Conservation (phyloP, 2,329 filamentous ascomycete genomes). For the Aspergillus melleus region DNA sequence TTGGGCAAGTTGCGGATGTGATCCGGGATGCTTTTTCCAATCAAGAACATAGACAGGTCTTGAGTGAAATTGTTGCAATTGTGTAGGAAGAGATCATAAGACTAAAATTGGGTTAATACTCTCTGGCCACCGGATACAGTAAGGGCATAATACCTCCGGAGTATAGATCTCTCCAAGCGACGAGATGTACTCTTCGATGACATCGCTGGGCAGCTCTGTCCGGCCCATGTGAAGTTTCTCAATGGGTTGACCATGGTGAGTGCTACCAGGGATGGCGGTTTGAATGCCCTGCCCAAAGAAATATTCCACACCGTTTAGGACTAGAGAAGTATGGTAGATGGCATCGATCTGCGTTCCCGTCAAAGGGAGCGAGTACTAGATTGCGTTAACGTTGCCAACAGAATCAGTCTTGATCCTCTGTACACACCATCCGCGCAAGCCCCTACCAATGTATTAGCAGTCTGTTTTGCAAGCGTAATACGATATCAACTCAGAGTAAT, state of each 20-base stretch:
- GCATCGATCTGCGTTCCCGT: conserved; percentile 78
- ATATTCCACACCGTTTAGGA: conserved; percentile 82
- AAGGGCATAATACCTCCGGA: conserved; percentile 56
- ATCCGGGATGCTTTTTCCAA: conserved; percentile 83
- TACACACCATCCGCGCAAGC: conserved; percentile 52
- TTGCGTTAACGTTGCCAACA: conserved; percentile 11
- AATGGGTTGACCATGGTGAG: conserved; percentile 83
- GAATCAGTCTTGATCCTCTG: not conserved
- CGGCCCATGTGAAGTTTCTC: conserved; percentile 71
- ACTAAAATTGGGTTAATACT: conserved; percentile 46
- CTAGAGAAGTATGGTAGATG: conserved; percentile 90
- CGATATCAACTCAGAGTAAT: not conserved
- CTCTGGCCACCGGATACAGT: not conserved
- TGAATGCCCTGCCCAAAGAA: conserved; percentile 88
- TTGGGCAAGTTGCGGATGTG: conserved; percentile 84
- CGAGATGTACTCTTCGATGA: conserved; percentile 83
- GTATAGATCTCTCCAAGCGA: conserved; percentile 83
- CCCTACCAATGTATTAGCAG: conserved; percentile 43
- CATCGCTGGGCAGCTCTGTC: conserved; percentile 75
- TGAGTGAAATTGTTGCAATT: conserved; percentile 99
- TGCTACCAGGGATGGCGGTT: conserved; percentile 74
- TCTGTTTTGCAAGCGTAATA: not conserved
- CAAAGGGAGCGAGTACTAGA: conserved; percentile 57
- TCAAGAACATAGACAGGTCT: conserved; percentile 82
- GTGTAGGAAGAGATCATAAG: conserved; percentile 84